These are phyloP conservation scores for Wickerhamiella dianesei DNA, from an alignment of 805 yeast genomes.

Conservation along the genomic window DNA sequence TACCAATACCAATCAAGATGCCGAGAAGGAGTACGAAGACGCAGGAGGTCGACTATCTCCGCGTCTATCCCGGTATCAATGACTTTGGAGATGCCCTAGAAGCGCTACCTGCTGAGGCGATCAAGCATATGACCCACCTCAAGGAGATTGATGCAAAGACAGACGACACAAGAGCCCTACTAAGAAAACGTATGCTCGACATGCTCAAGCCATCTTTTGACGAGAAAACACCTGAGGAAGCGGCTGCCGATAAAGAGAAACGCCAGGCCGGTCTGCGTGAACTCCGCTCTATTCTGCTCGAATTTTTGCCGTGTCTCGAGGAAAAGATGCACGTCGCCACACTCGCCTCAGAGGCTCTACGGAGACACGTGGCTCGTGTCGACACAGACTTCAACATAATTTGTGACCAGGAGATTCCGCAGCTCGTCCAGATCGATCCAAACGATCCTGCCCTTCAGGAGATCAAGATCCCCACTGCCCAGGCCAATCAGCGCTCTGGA, in stretches of 20 bases:
- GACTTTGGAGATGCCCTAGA: slow-evolving; percentile 85
- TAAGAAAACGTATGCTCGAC: slow-evolving; percentile 40
- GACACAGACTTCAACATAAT: slow-evolving; percentile 72
- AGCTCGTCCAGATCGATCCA: slow-evolving; percentile 40
- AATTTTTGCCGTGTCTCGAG: slow-evolving; percentile 80
- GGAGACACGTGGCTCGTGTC: slow-evolving; percentile 54
- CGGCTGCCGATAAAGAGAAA: slow-evolving; percentile 2
- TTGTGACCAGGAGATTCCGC: slow-evolving; percentile 68
- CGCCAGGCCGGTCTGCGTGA: slow-evolving; percentile 16
- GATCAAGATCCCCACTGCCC: slow-evolving; percentile 35
- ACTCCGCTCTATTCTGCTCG: slow-evolving; percentile 36
- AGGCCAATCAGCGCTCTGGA: slow-evolving; percentile 65
- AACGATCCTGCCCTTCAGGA: slow-evolving; percentile 86
- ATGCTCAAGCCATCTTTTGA: slow-evolving; percentile 30
- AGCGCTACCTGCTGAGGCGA: slow-evolving; percentile 72
- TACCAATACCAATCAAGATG: background rate
- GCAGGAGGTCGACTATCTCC: slow-evolving; percentile 16
- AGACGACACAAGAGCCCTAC: slow-evolving; percentile 54
- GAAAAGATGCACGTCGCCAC: slow-evolving; percentile 97
- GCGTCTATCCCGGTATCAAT: slow-evolving; percentile 65
- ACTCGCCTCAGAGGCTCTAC: slow-evolving; percentile 67
- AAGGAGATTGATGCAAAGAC: slow-evolving; percentile 95
- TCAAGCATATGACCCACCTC: slow-evolving; percentile 71
- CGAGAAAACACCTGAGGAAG: slow-evolving; percentile 21
- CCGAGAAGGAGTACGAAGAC: slow-evolving; percentile 1